A percentile compares a stretch with the other conserved stretches of the same genome.
These are phyloP conservation scores for Annona squamosa DNA, from an alignment of 164 flowering plant genomes.

Conservation along the genomic window DNA sequence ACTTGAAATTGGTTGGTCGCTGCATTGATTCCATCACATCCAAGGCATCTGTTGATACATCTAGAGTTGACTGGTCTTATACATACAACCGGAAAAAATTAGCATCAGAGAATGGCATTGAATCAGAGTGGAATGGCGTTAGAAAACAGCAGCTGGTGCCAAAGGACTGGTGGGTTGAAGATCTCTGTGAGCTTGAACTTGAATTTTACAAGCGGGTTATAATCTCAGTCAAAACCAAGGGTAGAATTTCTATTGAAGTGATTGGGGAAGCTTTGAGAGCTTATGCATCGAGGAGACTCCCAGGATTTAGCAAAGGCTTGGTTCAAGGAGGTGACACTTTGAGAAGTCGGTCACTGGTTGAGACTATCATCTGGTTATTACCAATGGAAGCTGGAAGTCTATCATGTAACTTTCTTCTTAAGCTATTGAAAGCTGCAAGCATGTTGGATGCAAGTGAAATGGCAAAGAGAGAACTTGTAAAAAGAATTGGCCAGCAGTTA, in stretches of 20 bases:
- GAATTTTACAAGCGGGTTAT: slow-evolving; percentile 64
- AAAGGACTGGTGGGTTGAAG: slow-evolving; percentile 97
- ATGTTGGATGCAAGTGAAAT: slow-evolving; percentile 45
- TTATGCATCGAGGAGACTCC: slow-evolving; percentile 56
- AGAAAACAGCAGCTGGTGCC: slow-evolving; percentile 51
- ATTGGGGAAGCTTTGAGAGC: slow-evolving; percentile 86
- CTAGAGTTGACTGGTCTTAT: slow-evolving; percentile 89
- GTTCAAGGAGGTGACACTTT: slow-evolving; percentile 32
- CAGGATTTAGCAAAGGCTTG: slow-evolving; percentile 54
- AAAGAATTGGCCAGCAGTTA: slow-evolving; percentile 66
- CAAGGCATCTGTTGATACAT: slow-evolving; percentile 65
- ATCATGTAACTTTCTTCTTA: slow-evolving; percentile 68
- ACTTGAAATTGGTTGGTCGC: slow-evolving; percentile 53
- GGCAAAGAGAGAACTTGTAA: slow-evolving; percentile 47
- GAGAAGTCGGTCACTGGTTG: slow-evolving; percentile 40
- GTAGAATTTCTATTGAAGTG: slow-evolving; percentile 35
- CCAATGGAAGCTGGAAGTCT: slow-evolving; percentile 66
- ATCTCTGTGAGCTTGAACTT: slow-evolving; percentile 76
- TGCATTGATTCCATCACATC: slow-evolving; percentile 70
- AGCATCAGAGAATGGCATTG: slow-evolving; percentile 58
- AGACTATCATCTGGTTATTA: slow-evolving; percentile 59
- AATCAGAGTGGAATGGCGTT: slow-evolving; percentile 45
- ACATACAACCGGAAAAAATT: slow-evolving; percentile 68
- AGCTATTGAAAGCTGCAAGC: slow-evolving; percentile 65
- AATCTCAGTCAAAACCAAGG: slow-evolving; percentile 45